Base-by-base conservation (phyloP, 768 basidiomycete genomes). In the Macrolepiota fuliginosa region DNA sequence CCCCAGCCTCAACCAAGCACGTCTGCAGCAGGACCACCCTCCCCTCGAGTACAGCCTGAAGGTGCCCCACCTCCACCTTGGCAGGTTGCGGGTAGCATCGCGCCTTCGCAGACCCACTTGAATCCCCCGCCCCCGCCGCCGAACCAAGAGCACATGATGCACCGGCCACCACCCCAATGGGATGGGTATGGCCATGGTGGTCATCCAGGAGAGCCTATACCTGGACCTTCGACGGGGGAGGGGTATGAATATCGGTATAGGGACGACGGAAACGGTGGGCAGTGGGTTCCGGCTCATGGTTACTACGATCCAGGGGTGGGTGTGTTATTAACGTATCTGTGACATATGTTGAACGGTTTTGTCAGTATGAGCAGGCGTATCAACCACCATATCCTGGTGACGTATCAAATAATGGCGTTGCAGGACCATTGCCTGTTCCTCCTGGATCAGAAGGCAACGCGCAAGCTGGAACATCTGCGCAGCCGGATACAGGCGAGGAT, bases 41-140 rank as follows among this genome's bases (percentile, higher is more conserved):
- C 61, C 66, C 79, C 71, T 57, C 74, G 71, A 58, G 77, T 74
- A 47, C 77, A 74, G 63, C 64, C 61, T 19, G 59, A 61, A 54
- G 52, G 32, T 13, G 52, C 52, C 7, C 80, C 84, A 7, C 81
- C 86, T 4, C 88, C 85, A 62, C 77, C 85, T 17, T 90, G 90
- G 88, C 87, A 88, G 67, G 78, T 81, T 6, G 73, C 86, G 4
- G 80, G 77, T 46, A 81, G 79, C 24, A 86, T 91, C 42, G 81
- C 85, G 0, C 87, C 89, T 6, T 82, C 87, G 56, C 88, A 89
- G 65, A 83, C 87, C 0, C 89, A 85, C 65, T 71, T 85, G 4
- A 77, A 78, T 60, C 75, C 81, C 12, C 77, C 79, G 13, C 74
- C 79, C 4, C 76, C 78, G 0, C 77, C 77, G 29, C 57, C 57